Evolutionary conservation across 2,329 filamentous ascomycete species (phyloP).

Genomic region (Aspergillus cejpii): DNA sequence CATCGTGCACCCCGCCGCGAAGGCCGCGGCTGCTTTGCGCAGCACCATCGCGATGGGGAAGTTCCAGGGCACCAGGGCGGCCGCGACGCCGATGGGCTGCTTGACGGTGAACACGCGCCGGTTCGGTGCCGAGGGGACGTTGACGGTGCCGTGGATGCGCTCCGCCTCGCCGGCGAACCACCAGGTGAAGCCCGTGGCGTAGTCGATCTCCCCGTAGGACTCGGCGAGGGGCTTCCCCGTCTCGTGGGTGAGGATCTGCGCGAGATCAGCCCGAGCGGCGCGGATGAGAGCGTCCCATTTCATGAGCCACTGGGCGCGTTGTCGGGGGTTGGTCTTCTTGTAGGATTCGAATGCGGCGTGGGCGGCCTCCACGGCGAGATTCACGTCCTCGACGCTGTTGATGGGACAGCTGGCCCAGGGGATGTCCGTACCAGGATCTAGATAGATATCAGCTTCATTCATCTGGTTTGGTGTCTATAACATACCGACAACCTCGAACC

Average conservation of each 20-base stretch:
- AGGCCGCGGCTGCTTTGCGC: slow-evolving; percentile 59
- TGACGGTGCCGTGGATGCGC: slow-evolving; percentile 56
- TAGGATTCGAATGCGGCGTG: slow-evolving; percentile 56
- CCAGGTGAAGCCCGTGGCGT: slow-evolving; percentile 49
- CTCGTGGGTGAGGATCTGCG: slow-evolving; percentile 56
- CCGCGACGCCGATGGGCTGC: slow-evolving; percentile 63
- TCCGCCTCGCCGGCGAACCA: slow-evolving; percentile 58
- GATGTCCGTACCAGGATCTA: slow-evolving; percentile 48
- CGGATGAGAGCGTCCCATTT: slow-evolving; percentile 61
- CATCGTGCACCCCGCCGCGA: slow-evolving; percentile 69
- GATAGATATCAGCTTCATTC: slow-evolving; percentile 2
- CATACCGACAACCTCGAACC: slow-evolving; percentile 48
- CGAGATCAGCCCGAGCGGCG: slow-evolving; percentile 56
- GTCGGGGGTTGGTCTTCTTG: slow-evolving; percentile 54
- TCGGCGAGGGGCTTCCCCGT: slow-evolving; percentile 54
- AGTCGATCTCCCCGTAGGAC: slow-evolving; percentile 51
- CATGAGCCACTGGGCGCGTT: slow-evolving; percentile 55
- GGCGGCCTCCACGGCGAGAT: slow-evolving; percentile 53
- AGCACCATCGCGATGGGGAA: slow-evolving; percentile 63
- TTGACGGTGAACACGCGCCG: slow-evolving; percentile 66
- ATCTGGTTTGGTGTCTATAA: background rate
- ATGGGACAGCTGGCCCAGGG: slow-evolving; percentile 49
- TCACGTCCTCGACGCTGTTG: slow-evolving; percentile 53
- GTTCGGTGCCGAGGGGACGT: slow-evolving; percentile 54
- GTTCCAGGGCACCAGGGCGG: slow-evolving; percentile 66